A percentile compares a stretch with the other conserved stretches of the same genome.
phyloP scores from a whole-genome alignment of 345 rosid genomes.

The Eucalyptus regnans region DNA sequence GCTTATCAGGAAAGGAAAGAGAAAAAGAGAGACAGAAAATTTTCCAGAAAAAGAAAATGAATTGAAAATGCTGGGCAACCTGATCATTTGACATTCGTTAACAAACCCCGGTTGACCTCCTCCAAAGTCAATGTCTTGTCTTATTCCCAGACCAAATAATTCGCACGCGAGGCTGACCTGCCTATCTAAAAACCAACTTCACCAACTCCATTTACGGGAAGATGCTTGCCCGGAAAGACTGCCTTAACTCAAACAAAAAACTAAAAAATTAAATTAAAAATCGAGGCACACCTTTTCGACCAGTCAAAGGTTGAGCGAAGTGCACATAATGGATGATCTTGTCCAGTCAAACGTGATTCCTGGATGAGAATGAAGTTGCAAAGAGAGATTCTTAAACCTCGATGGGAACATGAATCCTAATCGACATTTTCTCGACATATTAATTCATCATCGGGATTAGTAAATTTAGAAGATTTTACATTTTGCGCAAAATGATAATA shows the following conservation, averaged over 20 bases:
- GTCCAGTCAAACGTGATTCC: background rate
- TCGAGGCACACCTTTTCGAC: background rate
- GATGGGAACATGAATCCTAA: background rate
- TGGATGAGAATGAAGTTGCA: background rate
- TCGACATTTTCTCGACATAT: fast-evolving
- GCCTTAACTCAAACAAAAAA: background rate
- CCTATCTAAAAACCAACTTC: background rate
- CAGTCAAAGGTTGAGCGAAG: background rate
- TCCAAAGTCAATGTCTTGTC: background rate
- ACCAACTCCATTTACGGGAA: background rate
- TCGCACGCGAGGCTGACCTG: background rate
- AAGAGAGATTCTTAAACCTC: background rate
- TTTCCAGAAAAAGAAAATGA: background rate
- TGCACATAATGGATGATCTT: background rate
- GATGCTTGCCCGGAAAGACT: background rate
- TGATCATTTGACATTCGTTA: background rate
- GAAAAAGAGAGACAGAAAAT: background rate
- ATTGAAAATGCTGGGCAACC: background rate
- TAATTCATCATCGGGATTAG: fast-evolving
- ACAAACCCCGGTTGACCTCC: background rate
- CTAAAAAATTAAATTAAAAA: background rate
- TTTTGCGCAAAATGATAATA: background rate
- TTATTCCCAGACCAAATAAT: background rate
- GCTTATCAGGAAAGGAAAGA: background rate
- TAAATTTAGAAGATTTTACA: fast-evolving